phyloP scores from a whole-genome alignment of 2,329 filamentous ascomycete species.

The Aspergillus alliaceus region DNA sequence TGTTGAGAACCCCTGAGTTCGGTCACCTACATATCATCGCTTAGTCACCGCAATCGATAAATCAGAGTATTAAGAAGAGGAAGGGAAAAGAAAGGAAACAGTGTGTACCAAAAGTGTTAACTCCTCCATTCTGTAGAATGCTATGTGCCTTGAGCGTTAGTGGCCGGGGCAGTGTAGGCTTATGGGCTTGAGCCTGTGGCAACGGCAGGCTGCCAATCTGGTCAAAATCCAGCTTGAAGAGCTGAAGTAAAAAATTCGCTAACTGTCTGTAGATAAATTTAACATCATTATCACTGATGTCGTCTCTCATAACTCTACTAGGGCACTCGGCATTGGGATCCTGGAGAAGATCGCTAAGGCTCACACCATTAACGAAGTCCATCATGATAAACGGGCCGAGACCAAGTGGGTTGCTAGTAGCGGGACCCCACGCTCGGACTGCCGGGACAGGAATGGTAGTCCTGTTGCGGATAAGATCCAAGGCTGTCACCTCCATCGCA shows the following conservation, averaged over 20 bases:
- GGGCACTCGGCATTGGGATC: constrained; percentile 41
- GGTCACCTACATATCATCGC: constrained; percentile 21
- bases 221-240: constrained; percentile 32
- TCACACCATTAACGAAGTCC: constrained; percentile 27
- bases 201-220: constrained; percentile 27
- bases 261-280: constrained; percentile 29
- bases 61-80: constrained; percentile 3
- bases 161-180: constrained; percentile 21
- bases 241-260: constrained; percentile 29
- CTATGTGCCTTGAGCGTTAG: constrained; percentile 35
- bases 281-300: constrained; percentile 27
- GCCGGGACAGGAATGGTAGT: constrained; percentile 29
- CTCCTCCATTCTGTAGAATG: constrained; percentile 33
- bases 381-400: constrained; percentile 34
- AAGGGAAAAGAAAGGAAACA: constrained; percentile 7
- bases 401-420: constrained; percentile 26
- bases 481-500: constrained; percentile 30
- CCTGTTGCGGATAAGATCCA: constrained; percentile 24
- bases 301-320: constrained; percentile 40
- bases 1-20: constrained; percentile 26
- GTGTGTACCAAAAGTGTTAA: constrained; percentile 26
- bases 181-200: constrained; percentile 15
- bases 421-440: constrained; percentile 28
- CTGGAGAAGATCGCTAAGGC: constrained; percentile 23
- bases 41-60: constrained; percentile 14